Conservation (phyloP, 2,329 filamentous ascomycete genomes). For the Stachybotrys elegans region DNA sequence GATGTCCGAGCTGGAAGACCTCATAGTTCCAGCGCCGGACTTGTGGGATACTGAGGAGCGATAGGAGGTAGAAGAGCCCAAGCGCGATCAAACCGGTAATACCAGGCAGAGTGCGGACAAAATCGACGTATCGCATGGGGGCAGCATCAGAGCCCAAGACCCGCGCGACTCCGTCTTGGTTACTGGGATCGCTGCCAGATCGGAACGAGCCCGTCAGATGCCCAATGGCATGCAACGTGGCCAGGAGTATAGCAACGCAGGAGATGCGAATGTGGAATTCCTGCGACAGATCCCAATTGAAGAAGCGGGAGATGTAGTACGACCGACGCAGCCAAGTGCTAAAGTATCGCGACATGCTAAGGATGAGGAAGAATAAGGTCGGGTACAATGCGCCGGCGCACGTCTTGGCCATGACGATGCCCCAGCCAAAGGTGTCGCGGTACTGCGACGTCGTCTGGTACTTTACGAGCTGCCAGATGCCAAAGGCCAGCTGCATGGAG, state of each 20-base stretch:
- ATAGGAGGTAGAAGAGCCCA: conserved; percentile 43
- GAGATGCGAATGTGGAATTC: conserved; percentile 52
- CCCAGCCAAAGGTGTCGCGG: conserved; percentile 49
- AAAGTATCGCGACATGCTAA: conserved; percentile 54
- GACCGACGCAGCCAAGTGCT: conserved; percentile 47
- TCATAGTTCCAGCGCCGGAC: conserved; percentile 49
- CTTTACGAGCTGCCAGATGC: conserved; percentile 50
- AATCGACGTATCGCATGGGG: conserved; percentile 38
- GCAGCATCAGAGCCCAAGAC: conserved; percentile 38
- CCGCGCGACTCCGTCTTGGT: conserved; percentile 37
- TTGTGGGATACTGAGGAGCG: conserved; percentile 42
- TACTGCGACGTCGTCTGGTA: conserved; percentile 40
- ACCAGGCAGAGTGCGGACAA: conserved; percentile 41
- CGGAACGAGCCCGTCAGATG: conserved; percentile 49
- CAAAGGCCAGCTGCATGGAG: conserved; percentile 43
- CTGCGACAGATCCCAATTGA: conserved; percentile 53
- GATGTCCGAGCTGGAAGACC: conserved; percentile 50
- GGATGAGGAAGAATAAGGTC: conserved; percentile 52
- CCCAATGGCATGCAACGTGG: conserved; percentile 48
- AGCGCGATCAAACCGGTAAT: conserved; percentile 45
- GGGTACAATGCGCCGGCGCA: conserved; percentile 51
- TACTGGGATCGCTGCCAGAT: conserved; percentile 38
- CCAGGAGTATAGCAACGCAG: conserved; percentile 42
- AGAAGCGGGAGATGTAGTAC: conserved; percentile 46
- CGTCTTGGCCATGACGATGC: conserved; percentile 49